A percentile compares a stretch with the other conserved stretches of the same genome.
These are phyloP conservation scores for Colletotrichum paranaense DNA, from an alignment of 2,329 filamentous ascomycete species.

Conservation along the genomic window DNA sequence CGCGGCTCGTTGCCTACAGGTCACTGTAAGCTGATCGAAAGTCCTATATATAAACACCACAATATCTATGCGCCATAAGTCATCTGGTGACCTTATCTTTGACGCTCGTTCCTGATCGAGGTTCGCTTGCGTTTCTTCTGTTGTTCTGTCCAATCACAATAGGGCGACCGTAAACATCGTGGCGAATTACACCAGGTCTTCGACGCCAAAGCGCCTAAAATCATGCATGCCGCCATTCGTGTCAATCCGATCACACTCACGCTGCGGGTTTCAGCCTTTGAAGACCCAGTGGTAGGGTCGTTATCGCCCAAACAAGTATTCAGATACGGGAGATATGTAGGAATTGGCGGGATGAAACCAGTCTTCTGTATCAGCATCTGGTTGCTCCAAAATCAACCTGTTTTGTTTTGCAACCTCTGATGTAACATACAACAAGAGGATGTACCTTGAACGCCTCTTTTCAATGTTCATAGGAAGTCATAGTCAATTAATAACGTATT, in stretches of 20 bases:
- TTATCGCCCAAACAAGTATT: no score
- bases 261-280: no score
- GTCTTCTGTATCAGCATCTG: no score
- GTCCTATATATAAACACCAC: background rate
- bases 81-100: background rate
- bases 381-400: no score
- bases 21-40: background rate
- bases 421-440: no score
- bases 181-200: background rate
- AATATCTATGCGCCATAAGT: background rate
- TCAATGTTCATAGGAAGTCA: no score
- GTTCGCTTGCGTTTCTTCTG: background rate
- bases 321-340: no score
- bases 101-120: background rate
- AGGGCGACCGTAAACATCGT: background rate
- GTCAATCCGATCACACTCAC: background rate
- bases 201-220: background rate
- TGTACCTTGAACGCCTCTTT: no score
- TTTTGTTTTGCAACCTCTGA: no score
- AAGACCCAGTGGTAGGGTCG: no score
- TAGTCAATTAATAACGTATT: no score
- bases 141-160: background rate
- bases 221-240: background rate
- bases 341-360: no score
- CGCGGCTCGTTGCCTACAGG: background rate